Percentiles rank a stretch among this genome's conserved stretches.
phyloP scores from a whole-genome alignment of 2,329 filamentous ascomycete genomes.

The Ascochyta koolunga region DNA sequence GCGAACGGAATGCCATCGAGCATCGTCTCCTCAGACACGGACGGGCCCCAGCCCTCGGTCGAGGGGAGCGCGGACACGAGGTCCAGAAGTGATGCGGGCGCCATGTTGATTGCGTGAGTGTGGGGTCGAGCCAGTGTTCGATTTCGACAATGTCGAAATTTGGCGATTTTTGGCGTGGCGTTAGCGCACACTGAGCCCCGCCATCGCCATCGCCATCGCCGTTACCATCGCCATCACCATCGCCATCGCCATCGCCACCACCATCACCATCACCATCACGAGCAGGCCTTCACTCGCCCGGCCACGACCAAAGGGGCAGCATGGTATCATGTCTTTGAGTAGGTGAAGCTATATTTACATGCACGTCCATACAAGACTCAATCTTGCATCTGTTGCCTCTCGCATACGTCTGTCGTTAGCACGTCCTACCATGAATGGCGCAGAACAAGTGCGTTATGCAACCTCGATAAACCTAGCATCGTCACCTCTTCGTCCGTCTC shows the following conservation, averaged over 20 bases:
- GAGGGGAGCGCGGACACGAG: constrained; percentile 55
- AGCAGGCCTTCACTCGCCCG: no score
- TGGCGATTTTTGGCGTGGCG: constrained; percentile 18
- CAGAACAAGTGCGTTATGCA: no score
- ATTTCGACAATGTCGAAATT: constrained; percentile 20
- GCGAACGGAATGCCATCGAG: constrained; percentile 96
- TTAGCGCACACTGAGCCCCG: constrained; percentile 10
- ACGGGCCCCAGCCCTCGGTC: constrained; percentile 75
- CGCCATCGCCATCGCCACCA: no score
- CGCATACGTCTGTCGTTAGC: no score
- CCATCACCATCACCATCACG: no score
- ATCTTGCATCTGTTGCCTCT: no score
- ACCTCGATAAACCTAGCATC: background rate
- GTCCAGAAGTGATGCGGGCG: constrained; percentile 54
- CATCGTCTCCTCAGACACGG: constrained; percentile 81
- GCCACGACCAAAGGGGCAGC: no score
- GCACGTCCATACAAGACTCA: no score
- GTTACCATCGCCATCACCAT: no score
- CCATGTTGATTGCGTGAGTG: constrained; percentile 46
- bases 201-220: background rate
- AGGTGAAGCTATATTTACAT: no score
- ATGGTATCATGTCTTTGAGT: no score
- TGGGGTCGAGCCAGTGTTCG: constrained; percentile 15
- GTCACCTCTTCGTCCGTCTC: background rate
- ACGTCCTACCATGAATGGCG: no score